Evolutionary conservation across 805 yeast genomes (phyloP), one percentile per base, ranked within the genome.

Genomic region (Candida maris): DNA sequence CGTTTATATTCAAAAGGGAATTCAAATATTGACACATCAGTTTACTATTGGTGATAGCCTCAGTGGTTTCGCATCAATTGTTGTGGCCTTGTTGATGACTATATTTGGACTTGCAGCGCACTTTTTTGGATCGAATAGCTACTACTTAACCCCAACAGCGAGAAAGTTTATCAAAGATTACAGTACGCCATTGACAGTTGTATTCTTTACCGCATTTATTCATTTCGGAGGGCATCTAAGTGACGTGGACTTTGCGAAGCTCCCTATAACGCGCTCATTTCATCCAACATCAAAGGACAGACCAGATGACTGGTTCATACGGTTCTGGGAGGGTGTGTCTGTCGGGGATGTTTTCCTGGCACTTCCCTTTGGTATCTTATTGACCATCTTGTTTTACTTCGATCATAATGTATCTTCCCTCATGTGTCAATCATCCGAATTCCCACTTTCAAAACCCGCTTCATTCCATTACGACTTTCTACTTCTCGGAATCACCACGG

Each of bases 391-490:
- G 32, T 91, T 93, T 61, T 91, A 87, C 59, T 93, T 89, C 61
- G 98, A 91, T 61, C 98, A 91, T 61, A 93, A 91, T 45, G 94
- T 91, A 8, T 87, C 96, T 2, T 82, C 97, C 0, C 66, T 91
- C 38, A 93, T 93, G 75, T 89, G 96, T 35, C 97, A 91, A 61
- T 81, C 81, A 42, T 75, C 80, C 18, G 79, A 83, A 35, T 93
- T 71, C 57, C 94, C 93, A 8, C 64, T 93, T 39, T 76, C 67
- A 33, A 91, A 93, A 52, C 96, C 97, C 0, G 76, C 95, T 0
- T 69, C 91, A 0, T 93, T 93, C 60, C 97, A 93, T 61, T 93
- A 87, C 79, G 98, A 91, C 61, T 84, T 89, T 52, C 72, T 83
- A 27, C 62, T 93, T 17, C 65, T 91, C 23, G 97, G 97, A 0